Evolutionary conservation across 2,329 filamentous ascomycete genomes (phyloP).

Genomic region (Trichoderma asperellum): DNA sequence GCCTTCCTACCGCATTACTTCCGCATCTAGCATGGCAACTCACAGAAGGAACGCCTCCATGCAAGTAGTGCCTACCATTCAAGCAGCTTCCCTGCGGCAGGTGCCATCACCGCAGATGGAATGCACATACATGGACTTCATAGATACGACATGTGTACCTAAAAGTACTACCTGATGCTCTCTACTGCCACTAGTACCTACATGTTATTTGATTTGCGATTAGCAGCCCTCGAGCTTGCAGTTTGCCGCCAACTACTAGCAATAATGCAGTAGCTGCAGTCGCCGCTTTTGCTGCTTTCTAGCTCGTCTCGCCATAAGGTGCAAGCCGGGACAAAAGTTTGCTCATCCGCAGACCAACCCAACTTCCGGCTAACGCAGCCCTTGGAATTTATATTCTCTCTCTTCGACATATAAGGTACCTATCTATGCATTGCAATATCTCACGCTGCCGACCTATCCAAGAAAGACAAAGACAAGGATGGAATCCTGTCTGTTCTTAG

Average conservation of each 20-base stretch:
- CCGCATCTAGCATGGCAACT: background rate
- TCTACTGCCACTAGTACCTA: no score
- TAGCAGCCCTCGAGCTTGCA: background rate
- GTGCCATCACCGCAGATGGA: background rate
- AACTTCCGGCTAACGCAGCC: background rate
- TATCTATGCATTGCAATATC: background rate
- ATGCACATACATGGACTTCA: background rate
- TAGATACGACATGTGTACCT: no score
- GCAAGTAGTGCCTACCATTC: background rate
- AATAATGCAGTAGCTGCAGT: background rate
- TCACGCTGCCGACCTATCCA: background rate
- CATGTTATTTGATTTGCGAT: background rate
- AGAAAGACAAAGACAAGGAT: background rate
- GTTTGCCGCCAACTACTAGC: background rate
- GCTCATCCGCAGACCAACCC: background rate
- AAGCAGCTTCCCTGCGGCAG: background rate
- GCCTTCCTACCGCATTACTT: background rate
- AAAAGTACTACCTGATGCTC: background rate
- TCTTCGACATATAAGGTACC: background rate
- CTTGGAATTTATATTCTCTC: background rate
- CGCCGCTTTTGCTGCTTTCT: background rate
- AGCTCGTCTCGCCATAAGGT: background rate
- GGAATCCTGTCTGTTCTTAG: background rate
- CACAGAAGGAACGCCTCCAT: background rate
- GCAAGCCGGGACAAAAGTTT: background rate